Evolutionary conservation across 345 rosid genomes (phyloP).

Genomic region (Citropsis articulata): DNA sequence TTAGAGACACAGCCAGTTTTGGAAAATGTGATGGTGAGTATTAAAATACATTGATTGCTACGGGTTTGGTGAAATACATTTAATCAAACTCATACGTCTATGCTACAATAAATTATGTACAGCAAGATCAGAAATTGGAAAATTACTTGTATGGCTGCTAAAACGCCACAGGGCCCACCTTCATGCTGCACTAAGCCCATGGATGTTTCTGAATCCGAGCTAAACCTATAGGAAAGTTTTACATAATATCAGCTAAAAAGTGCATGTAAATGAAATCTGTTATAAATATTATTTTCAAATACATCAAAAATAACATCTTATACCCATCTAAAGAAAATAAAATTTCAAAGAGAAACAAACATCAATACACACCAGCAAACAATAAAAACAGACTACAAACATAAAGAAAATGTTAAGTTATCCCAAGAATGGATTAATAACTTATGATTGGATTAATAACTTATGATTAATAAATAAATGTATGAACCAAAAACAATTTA

Average conservation of each 20-base stretch:
- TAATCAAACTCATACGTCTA: too few relatives aligned
- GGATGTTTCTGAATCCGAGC: conserved; percentile 93
- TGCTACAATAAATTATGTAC: too few relatives aligned
- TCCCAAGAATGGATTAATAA: neutral
- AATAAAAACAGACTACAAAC: neutral
- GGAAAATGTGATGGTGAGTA: neutral
- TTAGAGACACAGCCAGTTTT: neutral
- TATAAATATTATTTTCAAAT: neutral
- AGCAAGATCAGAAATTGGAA: conserved; percentile 23
- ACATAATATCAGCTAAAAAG: conserved; percentile 25
- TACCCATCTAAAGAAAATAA: conserved; percentile 7
- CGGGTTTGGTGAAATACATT: neutral
- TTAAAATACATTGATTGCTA: neutral
- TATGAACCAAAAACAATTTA: neutral
- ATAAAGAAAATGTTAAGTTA: neutral
- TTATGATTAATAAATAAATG: neutral
- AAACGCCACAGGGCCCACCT: conserved; percentile 99
- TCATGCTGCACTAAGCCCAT: conserved; percentile 99
- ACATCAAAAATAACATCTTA: neutral
- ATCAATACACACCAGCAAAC: conserved; percentile 1
- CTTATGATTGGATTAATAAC: too few relatives aligned
- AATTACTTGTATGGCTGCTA: conserved; percentile 94
- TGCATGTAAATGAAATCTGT: conserved; percentile 16
- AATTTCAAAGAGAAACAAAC: neutral
- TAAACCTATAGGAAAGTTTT: conserved; percentile 63